A percentile compares a stretch with the other conserved stretches of the same genome.
Evolutionary conservation across 495 filamentous ascomycete genomes (phyloP).

Genomic region (Penicillium argentinense): DNA sequence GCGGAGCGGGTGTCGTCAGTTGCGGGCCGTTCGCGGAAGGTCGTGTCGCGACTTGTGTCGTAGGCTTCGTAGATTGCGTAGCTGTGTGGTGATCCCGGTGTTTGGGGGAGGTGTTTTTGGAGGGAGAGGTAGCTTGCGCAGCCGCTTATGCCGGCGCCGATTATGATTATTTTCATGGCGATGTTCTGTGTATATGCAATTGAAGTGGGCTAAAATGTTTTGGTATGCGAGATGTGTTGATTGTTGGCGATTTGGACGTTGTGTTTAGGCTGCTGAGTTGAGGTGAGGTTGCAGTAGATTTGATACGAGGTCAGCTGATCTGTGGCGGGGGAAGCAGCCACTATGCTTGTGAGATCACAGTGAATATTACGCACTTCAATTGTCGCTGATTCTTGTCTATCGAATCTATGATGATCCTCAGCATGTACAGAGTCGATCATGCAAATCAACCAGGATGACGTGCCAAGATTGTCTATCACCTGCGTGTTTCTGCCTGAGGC

Average conservation of each 20-base stretch:
- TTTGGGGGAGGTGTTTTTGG: conserved; percentile 43
- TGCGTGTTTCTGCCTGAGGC: too few relatives aligned
- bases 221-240: too few relatives aligned
- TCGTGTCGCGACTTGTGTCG: conserved; percentile 24
- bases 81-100: conserved; percentile 24
- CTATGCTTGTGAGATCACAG: too few relatives aligned
- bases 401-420: not conserved
- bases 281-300: not conserved
- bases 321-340: too few relatives aligned
- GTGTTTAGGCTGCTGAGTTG: not conserved
- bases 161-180: conserved; percentile 53
- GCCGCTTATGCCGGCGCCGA: conserved; percentile 54
- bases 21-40: conserved; percentile 15
- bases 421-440: not conserved
- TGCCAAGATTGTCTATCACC: too few relatives aligned
- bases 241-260: too few relatives aligned
- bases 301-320: conserved; percentile 9
- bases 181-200: not conserved
- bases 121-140: conserved; percentile 49
- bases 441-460: too few relatives aligned
- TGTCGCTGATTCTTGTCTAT: too few relatives aligned
- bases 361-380: too few relatives aligned
- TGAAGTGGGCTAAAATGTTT: not conserved
- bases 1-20: conserved; percentile 19
- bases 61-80: conserved; percentile 43